phyloP scores from a whole-genome alignment of 192 early-diverging fungal genomes.

The Cetraspora pellucida region DNA sequence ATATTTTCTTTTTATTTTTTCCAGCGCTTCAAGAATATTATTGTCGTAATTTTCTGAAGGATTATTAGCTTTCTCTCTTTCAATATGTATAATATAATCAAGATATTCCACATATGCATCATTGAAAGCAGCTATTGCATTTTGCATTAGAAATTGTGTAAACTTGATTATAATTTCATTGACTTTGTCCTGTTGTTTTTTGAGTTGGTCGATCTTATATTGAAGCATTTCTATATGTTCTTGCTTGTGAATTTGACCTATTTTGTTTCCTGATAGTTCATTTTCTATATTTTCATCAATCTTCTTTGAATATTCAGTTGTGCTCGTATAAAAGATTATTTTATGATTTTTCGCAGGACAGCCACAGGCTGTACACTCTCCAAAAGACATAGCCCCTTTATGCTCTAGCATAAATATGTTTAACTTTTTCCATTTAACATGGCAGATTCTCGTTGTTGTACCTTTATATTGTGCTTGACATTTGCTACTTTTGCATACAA shows the following conservation, averaged over 20 bases:
- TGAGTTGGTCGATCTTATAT: conserved; percentile 5
- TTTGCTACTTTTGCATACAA: conserved; percentile 32
- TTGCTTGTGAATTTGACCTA: not conserved
- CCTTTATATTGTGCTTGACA: not conserved
- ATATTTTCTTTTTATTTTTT: conserved; percentile 28
- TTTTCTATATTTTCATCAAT: conserved; percentile 30
- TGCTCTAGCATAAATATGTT: too few relatives aligned
- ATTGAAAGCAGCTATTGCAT: conserved; percentile 31
- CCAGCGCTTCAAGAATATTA: conserved; percentile 22
- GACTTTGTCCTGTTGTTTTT: conserved; percentile 37
- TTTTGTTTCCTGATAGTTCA: conserved; percentile 25
- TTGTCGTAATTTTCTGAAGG: conserved; percentile 28
- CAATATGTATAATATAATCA: conserved; percentile 35
- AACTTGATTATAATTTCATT: conserved; percentile 34
- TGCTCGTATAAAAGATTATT: conserved; percentile 24
- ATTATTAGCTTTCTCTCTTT: conserved; percentile 28
- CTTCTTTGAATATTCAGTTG: conserved; percentile 21
- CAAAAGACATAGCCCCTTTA: not conserved
- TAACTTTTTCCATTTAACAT: too few relatives aligned
- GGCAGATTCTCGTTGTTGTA: too few relatives aligned
- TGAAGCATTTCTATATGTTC: conserved; percentile 5
- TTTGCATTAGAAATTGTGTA: conserved; percentile 40
- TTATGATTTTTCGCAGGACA: conserved; percentile 39
- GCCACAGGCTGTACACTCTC: conserved; percentile 34
- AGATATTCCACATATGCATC: conserved; percentile 37